Evolutionary conservation across 768 basidiomycete species (phyloP).

Genomic region (Lentinula detonsa): DNA sequence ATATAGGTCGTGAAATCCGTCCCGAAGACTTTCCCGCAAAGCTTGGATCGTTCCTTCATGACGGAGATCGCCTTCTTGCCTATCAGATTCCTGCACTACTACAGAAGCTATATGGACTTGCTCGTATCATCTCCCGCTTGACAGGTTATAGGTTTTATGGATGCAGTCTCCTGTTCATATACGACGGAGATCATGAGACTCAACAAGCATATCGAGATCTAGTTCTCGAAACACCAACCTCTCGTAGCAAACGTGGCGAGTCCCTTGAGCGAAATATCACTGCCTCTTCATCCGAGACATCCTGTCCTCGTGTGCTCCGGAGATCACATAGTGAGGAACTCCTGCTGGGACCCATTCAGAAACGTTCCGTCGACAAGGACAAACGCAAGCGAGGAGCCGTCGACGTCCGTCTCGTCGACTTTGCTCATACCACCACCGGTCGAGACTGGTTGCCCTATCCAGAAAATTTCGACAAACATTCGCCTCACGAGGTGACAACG

Average conservation of each 20-base stretch:
- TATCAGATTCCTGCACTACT: slow-evolving; percentile 91
- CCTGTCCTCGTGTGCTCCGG: slow-evolving; percentile 44
- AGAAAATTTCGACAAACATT: slow-evolving; percentile 29
- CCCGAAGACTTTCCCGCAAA: slow-evolving; percentile 80
- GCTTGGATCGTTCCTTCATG: slow-evolving; percentile 76
- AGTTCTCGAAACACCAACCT: slow-evolving; percentile 58
- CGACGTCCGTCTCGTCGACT: slow-evolving; percentile 95
- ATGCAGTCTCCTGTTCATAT: slow-evolving; percentile 93
- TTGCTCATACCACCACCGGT: slow-evolving; percentile 97
- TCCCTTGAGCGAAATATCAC: slow-evolving; percentile 58
- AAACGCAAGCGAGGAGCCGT: slow-evolving; percentile 75
- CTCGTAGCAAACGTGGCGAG: slow-evolving; percentile 71
- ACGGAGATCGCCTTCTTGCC: slow-evolving; percentile 77
- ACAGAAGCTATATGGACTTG: slow-evolving; percentile 90
- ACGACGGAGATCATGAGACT: slow-evolving; percentile 88
- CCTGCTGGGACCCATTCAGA: slow-evolving; percentile 57
- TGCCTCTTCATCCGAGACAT: slow-evolving; percentile 30
- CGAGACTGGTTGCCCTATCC: slow-evolving; percentile 78
- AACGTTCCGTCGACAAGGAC: slow-evolving; percentile 57
- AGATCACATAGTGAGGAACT: slow-evolving; percentile 80
- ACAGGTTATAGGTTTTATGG: slow-evolving; percentile 99
- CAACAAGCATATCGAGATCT: slow-evolving; percentile 70
- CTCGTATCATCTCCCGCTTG: slow-evolving; percentile 81
- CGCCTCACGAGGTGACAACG: slow-evolving; percentile 40
- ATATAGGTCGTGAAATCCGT: slow-evolving; percentile 86